A percentile compares a stretch with the other conserved stretches of the same genome.
These are phyloP conservation scores for Starmerella stigmatis DNA, from an alignment of 805 yeast species.

Conservation along the genomic window DNA sequence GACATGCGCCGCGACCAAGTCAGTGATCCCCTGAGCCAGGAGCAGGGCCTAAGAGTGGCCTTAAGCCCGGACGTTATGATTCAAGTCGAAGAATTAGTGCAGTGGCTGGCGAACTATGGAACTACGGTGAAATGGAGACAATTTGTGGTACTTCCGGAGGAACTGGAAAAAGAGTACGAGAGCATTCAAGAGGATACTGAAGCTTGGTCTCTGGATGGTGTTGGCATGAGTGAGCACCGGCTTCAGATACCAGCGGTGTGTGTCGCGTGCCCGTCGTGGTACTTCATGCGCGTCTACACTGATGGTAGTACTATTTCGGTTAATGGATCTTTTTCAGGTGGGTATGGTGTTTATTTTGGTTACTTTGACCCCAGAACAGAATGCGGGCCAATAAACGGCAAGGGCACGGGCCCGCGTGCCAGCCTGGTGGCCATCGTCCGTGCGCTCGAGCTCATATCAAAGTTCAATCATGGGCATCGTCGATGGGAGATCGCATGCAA, in stretches of 20 bases:
- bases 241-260: not conserved
- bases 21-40: not conserved
- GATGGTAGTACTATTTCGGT: constrained; percentile 5
- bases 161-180: not conserved
- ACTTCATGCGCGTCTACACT: constrained; percentile 1
- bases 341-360: constrained; percentile 5
- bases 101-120: not conserved
- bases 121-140: not conserved
- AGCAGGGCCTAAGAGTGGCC: not conserved
- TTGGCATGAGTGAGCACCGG: not conserved
- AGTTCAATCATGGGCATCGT: constrained; percentile 1
- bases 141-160: not conserved
- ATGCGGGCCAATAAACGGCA: constrained; percentile 1
- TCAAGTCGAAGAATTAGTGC: not conserved
- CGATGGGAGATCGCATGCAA: constrained; percentile 6
- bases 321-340: not conserved
- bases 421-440: constrained; percentile 5
- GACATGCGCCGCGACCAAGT: not conserved
- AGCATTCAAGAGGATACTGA: not conserved
- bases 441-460: constrained; percentile 1
- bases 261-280: not conserved
- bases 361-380: constrained; percentile 2
- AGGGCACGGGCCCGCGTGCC: constrained; percentile 3
- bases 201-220: not conserved
- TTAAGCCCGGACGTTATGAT: not conserved